Evolutionary conservation across 345 rosid genomes (phyloP), one percentile per base, ranked within the genome.

Genomic region (Barbarea vulgaris): DNA sequence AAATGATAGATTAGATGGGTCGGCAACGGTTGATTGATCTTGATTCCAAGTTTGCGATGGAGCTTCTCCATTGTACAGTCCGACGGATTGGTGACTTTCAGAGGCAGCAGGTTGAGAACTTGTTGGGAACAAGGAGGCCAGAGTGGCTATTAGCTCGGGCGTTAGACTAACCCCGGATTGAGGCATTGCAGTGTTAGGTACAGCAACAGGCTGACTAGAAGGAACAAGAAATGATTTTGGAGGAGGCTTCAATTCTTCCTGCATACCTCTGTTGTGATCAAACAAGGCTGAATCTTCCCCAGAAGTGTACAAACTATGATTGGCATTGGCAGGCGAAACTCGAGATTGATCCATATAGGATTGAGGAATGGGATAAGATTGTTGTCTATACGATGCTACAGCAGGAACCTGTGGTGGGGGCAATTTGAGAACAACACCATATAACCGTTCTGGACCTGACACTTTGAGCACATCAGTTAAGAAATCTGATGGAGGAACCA

Each of bases 401-500:
- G 62, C 68, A 54, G 89, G 81, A 51, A 73, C 81, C 41, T 80
- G 88, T 67, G 87, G 90, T 12, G 86, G 91, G 5, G 91, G 85
- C 84, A 93, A 72, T 83, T 88, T 90, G 84, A 95, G 91, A 64
- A 92, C 96, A 61, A 95, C 97, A 47, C 98, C 99, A 81, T 92
- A 92, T 18, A 95, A 81, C 42, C 98, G 91, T 77, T 95, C 97
- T 33, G 93, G 98, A 19, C 99, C 99, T 9, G 69, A 51, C 48
- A 92, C 91, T 72, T 88, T 89, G 80, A 95, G 84, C 28, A 92
- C 97, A 27, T 86, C 84, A 10, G 90, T 82, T 65, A 92, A 83
- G 82, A 95, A 95, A 60, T 90, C 93, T 44, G 99, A 95, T 17
- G 99, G 99, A 67, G 99, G 98, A 51, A 92, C 97, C 82, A 95